Conservation (phyloP, 1,139 yeast species). For the Protomyces gravidus region DNA sequence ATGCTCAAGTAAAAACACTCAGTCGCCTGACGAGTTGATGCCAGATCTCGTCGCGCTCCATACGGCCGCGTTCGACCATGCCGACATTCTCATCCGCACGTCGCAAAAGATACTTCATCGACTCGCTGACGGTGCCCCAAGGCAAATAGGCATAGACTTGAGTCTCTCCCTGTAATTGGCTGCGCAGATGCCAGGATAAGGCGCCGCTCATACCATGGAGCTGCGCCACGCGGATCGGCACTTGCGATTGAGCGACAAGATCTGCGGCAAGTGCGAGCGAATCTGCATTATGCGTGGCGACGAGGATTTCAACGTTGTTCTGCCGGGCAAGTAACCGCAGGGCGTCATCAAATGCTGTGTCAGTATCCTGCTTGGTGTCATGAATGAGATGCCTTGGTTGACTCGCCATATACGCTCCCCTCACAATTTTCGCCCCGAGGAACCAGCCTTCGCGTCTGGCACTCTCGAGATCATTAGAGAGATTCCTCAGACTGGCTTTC, state of each 20-base stretch:
- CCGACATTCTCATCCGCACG: slow-evolving; percentile 76
- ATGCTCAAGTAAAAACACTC: no score
- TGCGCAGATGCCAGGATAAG: slow-evolving; percentile 69
- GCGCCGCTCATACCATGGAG: slow-evolving; percentile 95
- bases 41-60: slow-evolving; percentile 17
- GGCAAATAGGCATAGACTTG: slow-evolving; percentile 90
- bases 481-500: slow-evolving; percentile 60
- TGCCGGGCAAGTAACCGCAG: slow-evolving; percentile 48
- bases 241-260: slow-evolving; percentile 28
- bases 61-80: slow-evolving; percentile 14
- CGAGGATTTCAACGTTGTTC: slow-evolving; percentile 63
- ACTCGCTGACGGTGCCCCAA: slow-evolving; percentile 96
- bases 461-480: slow-evolving; percentile 58
- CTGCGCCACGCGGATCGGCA: slow-evolving; percentile 79
- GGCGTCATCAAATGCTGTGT: slow-evolving; percentile 67
- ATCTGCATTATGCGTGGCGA: slow-evolving; percentile 82
- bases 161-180: slow-evolving; percentile 47
- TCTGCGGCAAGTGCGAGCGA: slow-evolving; percentile 50
- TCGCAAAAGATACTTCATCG: slow-evolving; percentile 83
- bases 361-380: slow-evolving; percentile 72
- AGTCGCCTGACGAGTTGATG: slow-evolving; percentile 5
- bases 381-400: slow-evolving; percentile 80
- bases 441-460: slow-evolving; percentile 62
- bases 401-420: slow-evolving; percentile 94
- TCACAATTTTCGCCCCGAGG: slow-evolving; percentile 84